Evolutionary conservation across 305 asterid species (phyloP), one percentile per base, ranked within the genome.

Genomic region (Ilex paraguariensis): DNA sequence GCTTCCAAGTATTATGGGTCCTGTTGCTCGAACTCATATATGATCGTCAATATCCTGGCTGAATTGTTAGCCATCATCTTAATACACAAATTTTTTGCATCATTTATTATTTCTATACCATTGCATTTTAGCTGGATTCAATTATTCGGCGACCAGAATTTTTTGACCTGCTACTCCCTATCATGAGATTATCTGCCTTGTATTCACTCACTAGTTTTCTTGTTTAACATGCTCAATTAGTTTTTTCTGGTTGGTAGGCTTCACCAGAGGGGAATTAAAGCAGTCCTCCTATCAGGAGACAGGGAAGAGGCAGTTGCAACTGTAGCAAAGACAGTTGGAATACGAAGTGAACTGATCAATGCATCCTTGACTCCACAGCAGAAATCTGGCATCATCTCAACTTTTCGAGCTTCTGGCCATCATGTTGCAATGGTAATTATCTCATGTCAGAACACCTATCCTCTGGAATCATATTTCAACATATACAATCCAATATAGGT

Each of bases 271-370:
- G 99, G 95, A 72, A 84, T 93, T 54, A 73, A 75, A 61, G 83
- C 97, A 53, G 79, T 84, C 61, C 78, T 93, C 59, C 77, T 91
- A 79, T 93, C 95, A 45, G 96, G 99, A 64, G 99, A 93, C 96
- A 93, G 97, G 96, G 95, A 93, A 86, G 99, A 90, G 92, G 97
- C 99, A 90, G 99, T 90, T 76, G 95, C 99, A 93, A 83, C 83
- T 57, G 90, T 88, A 72, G 97, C 96, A 70, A 77, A 81, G 77
- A 70, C 80, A 36, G 77, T 87, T 31, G 97, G 99, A 73, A 73
- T 93, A 55, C 87, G 82, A 66, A 83, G 79, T 70, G 85, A 84
- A 71, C 82, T 75, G 64, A 82, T 82, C 70, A 79, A 86, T 71
- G 84, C 96, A 80, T 86, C 97, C 60, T 71, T 87, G 73, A 78